phyloP scores from a whole-genome alignment of 2,329 filamentous ascomycete species.

The Teratosphaeria gauchensis region DNA sequence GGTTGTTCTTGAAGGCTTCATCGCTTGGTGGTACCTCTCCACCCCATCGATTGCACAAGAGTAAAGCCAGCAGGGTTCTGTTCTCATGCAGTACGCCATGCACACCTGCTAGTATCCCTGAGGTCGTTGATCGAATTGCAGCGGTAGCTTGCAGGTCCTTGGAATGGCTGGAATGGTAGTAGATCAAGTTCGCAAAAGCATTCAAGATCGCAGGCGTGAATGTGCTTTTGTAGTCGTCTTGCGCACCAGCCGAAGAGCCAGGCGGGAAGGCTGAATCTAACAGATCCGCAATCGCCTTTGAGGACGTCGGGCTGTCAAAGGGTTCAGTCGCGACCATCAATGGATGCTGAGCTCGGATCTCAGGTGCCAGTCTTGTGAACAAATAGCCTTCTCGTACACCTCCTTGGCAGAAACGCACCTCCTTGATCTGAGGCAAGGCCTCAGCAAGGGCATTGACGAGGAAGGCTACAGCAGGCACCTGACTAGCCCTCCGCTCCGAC shows the following conservation, averaged over 20 bases:
- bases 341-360: conserved; percentile 56
- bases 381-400: conserved; percentile 79
- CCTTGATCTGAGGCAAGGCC: conserved; percentile 59
- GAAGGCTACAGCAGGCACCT: conserved; percentile 75
- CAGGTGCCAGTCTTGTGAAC: conserved; percentile 56
- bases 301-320: conserved; percentile 40
- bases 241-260: conserved; percentile 7
- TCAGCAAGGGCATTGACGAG: conserved; percentile 66
- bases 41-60: conserved; percentile 66
- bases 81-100: conserved; percentile 67
- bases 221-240: conserved; percentile 28
- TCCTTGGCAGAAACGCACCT: conserved; percentile 75
- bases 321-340: conserved; percentile 51
- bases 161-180: conserved; percentile 33
- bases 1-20: conserved; percentile 42
- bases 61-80: conserved; percentile 60
- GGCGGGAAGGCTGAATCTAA: conserved; percentile 41
- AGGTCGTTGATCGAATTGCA: conserved; percentile 63
- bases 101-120: conserved; percentile 54
- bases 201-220: conserved; percentile 40
- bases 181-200: conserved; percentile 52
- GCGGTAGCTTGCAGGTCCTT: conserved; percentile 49
- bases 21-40: conserved; percentile 53
- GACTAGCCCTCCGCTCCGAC: conserved; percentile 65
- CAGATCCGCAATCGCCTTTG: conserved; percentile 37